Base-by-base conservation (phyloP, 2,329 filamentous ascomycete genomes). In the Trematosphaeria pertusa region DNA sequence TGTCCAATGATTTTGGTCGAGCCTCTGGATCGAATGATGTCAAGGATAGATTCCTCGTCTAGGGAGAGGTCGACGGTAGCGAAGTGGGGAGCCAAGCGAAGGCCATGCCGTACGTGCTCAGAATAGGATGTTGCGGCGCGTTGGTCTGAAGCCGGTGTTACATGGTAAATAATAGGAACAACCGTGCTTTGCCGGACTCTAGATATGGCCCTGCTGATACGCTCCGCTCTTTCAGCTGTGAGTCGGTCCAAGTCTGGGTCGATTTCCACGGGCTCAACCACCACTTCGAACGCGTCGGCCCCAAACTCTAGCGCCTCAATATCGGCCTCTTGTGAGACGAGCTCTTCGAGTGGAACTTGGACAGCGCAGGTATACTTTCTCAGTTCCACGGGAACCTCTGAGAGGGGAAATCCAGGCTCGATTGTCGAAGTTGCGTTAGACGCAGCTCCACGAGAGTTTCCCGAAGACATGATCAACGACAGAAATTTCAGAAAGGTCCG, bases 401-500 rank as follows among this genome's bases (percentile, higher is more conserved):
- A 84, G 1, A 89, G 71, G 0, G 86, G 86, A 55, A 87, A 88
- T 1, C 84, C 82, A 2, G 83, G 83, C 52, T 86, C 82, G 46
- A 84, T 76, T 15, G 83, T 81, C 0, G 80, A 79, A n/a, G 84
- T 57, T 5, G 54, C 46, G 37, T 52, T 49, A 15, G 52, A 45
- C 3, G 48, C 43, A 10, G 50, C 41, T 20, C 54, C 58, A 37
- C 59, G 48, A 5, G 50, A 78, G 5, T 79, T 73, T 3, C 78
- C 76, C 14, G 75, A 72, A 1, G 81, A 74, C 3, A 83, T 81
- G 19, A 87, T 77, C 18, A 86, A 76, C 1, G 83, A 83, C 7
- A 89, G 72, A 45, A 89, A 87, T 43, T 85, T 86, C 30, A 89
- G 74, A 49, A 89, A 88, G 48, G 88, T 86, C 36, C 84, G 76